Evolutionary conservation across 208 protist species (phyloP), one percentile per base, ranked within the genome.

Genomic region (Leishmania major): DNA sequence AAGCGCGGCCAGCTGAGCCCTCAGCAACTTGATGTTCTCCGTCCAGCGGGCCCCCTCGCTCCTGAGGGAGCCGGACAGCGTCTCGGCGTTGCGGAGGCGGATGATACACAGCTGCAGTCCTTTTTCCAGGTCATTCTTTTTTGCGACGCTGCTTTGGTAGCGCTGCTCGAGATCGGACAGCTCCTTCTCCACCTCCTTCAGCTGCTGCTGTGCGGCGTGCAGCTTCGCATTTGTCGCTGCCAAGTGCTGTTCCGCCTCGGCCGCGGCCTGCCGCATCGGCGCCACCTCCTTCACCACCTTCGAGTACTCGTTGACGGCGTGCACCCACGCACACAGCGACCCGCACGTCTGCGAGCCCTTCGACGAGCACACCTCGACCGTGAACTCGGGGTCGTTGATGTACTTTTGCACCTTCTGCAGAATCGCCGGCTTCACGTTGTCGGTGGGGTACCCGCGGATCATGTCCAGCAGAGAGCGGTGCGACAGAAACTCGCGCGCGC

Each of bases 291-390:
- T 99, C n/a, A 98, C 95, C 43, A 99, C 97, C 78, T 98, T 95
- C 77, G 95, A 97, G 88, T 98, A 99, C 84, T 97, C 91, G 84
- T 99, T 94, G 77, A 99, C 95, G n/a, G 98, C 98, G 78, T 95
- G 90, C 83, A 98, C 94, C 99, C 99, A 99, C 77, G 94, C 92
- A 78, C 98, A 99, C 22, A 99, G 92, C 67, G 94, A 97, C n/a
- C 92, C 96, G 72, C 97, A 99, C 45, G 99, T 99, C 84, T 96
- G 89, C 45, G 97, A 99, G 31, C 97, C 96, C 81, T 97, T 96
- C 53, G 85, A 83, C 37, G 98, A 98, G 74, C 94, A 95, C 47
- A 94, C 94, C 81, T 99, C 97, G 17, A 97, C 93, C 13, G 90
- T 96, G 89, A 99, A 99, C 76, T 99, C 98, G 57, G 99, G 92